Base-by-base conservation (phyloP, 495 filamentous ascomycete genomes). In the Penicillium parvum region DNA sequence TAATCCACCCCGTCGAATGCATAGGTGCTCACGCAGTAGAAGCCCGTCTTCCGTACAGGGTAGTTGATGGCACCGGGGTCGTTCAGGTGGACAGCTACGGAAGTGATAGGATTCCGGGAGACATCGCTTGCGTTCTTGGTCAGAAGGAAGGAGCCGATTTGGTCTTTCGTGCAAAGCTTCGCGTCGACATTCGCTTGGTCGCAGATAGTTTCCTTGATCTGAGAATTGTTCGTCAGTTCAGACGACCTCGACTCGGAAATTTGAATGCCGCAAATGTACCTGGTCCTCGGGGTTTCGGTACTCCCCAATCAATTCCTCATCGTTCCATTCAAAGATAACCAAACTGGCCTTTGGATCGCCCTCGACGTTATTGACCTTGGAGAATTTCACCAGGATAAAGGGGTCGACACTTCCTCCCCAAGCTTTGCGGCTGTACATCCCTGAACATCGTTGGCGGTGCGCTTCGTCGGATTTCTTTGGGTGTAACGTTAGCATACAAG, bases 341-440 rank as follows among this genome's bases (percentile, higher is more conserved):
- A 99, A 70, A 61, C 87, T 91, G 40, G 89, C 85, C 18, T 87
- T 68, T 9, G 85, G 82, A 57, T 95, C 85, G 15, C 73, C 66
- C 45, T 82, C 75, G 25, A 64, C 70, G 23, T 56, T 37, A 36
- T 76, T 71, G 32, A 75, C 61, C 53, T 83, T 79, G 36, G 82
- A 71, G 55, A 95, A 95, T 60, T 84, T 90, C 49, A 85, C 78
- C 45, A 83, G 72, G 63, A 99, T 95, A 68, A 84, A 90, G 7
- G 92, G 94, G 47, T 96, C 87, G 37, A 87, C 74, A 22, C 77
- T 79, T 53, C 92, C 92, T 47, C 89, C 88, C 92, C 92, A 99
- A 14, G 84, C 68, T 52, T 82, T 87, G 57, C 76, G 83, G 63
- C 83, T 90, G 68, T 97, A 99, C 92, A 99, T 97, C 66, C 92